Percentiles rank a stretch among this genome's conserved stretches.
These are phyloP conservation scores for Picea engelmannii DNA, from an alignment of 83 land plant species.

Conservation along the genomic window DNA sequence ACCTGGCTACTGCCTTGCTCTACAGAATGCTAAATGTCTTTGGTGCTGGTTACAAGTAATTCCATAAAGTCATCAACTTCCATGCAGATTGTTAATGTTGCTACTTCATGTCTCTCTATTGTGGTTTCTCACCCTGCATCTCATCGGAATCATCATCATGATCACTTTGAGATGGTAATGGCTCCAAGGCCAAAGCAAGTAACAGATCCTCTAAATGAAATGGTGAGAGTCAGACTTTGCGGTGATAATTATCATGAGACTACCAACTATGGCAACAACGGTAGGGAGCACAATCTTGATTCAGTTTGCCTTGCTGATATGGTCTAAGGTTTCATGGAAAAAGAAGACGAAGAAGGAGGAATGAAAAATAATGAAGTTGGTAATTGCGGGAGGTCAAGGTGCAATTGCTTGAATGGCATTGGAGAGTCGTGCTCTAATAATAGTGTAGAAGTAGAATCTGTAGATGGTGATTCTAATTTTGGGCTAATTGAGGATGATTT, in stretches of 20 bases:
- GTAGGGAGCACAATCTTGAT: background rate
- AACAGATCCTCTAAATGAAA: constrained; percentile 31
- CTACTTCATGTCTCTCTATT: no score
- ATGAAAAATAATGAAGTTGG: background rate
- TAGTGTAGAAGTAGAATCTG: background rate
- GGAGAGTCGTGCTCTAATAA: background rate
- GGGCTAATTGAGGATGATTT: background rate
- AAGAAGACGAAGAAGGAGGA: background rate
- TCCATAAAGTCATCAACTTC: no score
- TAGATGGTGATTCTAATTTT: background rate
- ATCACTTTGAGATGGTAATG: background rate
- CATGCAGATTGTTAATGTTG: no score
- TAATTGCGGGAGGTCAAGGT: background rate
- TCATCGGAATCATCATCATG: no score
- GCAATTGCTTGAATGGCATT: constrained; percentile 2
- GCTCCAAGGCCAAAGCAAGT: constrained; percentile 22
- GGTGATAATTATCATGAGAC: background rate
- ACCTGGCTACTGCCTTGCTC: no score
- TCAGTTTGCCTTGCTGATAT: background rate
- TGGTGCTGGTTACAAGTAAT: no score
- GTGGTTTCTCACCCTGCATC: no score
- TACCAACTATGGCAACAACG: background rate
- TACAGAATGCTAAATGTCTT: no score
- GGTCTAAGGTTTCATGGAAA: background rate
- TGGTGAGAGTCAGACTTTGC: constrained; percentile 21